Conservation (phyloP, 2,329 filamentous ascomycete genomes). For the Sphaerulina musiva region DNA sequence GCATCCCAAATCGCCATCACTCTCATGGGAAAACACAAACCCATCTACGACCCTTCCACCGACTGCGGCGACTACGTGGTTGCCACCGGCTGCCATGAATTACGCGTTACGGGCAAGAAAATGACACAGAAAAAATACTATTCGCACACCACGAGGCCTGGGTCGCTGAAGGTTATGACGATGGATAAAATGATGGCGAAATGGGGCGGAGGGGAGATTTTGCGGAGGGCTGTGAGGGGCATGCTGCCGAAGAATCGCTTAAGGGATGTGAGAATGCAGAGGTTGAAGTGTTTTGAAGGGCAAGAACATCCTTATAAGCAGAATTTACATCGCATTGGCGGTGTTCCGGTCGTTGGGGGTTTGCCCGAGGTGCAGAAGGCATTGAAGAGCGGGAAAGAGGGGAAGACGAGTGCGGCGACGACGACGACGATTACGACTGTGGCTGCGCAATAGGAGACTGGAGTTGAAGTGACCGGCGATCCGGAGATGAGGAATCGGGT, state of each 20-base stretch:
- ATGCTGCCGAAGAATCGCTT: conserved; percentile 98
- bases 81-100: conserved; percentile 68
- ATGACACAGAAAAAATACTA: conserved; percentile 93
- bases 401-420: not conserved
- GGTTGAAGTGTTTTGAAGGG: conserved; percentile 94
- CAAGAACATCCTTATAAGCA: conserved; percentile 81
- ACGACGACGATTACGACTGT: not conserved
- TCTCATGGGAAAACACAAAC: conserved; percentile 99
- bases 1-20: conserved; percentile 79
- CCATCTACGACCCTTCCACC: conserved; percentile 91
- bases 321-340: conserved; percentile 69
- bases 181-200: conserved; percentile 95
- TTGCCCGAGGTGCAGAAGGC: conserved; percentile 36
- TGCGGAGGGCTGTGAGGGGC: conserved; percentile 85
- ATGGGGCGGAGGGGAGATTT: conserved; percentile 84
- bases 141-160: conserved; percentile 84
- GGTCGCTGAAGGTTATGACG: conserved; percentile 76
- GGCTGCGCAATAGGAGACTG: not conserved
- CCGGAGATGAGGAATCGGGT: too few relatives aligned
- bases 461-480: too few relatives aligned
- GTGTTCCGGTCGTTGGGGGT: conserved; percentile 12
- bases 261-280: conserved; percentile 75
- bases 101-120: conserved; percentile 88
- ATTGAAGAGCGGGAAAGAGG: conserved; percentile 20
- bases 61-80: conserved; percentile 99